Percentiles rank a stretch among this genome's conserved stretches.
These are phyloP conservation scores for Phytophthora cactorum DNA, from an alignment of 352 stramenopile genomes.

Conservation along the genomic window DNA sequence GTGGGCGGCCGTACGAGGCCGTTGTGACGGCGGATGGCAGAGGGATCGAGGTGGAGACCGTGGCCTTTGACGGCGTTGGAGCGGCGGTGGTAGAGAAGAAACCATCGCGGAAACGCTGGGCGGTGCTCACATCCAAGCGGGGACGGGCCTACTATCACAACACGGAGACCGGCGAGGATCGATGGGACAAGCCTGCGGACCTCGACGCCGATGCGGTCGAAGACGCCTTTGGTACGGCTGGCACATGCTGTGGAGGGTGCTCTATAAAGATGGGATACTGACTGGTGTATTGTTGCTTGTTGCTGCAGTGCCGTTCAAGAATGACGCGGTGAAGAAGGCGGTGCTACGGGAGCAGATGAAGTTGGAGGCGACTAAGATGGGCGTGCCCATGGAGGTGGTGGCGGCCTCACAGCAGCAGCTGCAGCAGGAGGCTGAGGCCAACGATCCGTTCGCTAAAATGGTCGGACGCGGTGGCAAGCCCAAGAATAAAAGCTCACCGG, in stretches of 20 bases:
- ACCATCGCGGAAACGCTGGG: slow-evolving; percentile 59
- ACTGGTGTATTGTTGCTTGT: slow-evolving; percentile 9
- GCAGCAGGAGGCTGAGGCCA: slow-evolving; percentile 37
- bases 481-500: slow-evolving; percentile 3
- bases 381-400: slow-evolving; percentile 67
- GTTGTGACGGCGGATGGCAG: slow-evolving; percentile 31
- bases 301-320: slow-evolving; percentile 79
- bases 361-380: slow-evolving; percentile 71
- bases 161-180: slow-evolving; percentile 80
- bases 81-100: slow-evolving; percentile 22
- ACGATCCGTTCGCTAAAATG: slow-evolving; percentile 43
- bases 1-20: slow-evolving; percentile 47
- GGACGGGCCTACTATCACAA: slow-evolving; percentile 87
- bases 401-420: slow-evolving; percentile 48
- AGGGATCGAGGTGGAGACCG: slow-evolving; percentile 38
- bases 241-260: neutral
- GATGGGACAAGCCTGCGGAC: slow-evolving; percentile 75
- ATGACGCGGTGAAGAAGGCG: slow-evolving; percentile 82
- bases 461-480: neutral
- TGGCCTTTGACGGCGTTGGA: slow-evolving; percentile 40
- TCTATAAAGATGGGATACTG: neutral
- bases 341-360: slow-evolving; percentile 81
- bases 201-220: slow-evolving; percentile 66
- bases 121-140: slow-evolving; percentile 64
- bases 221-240: slow-evolving; percentile 57